Base-by-base conservation (phyloP, 495 filamentous ascomycete genomes). In the Venustampulla echinocandica region DNA sequence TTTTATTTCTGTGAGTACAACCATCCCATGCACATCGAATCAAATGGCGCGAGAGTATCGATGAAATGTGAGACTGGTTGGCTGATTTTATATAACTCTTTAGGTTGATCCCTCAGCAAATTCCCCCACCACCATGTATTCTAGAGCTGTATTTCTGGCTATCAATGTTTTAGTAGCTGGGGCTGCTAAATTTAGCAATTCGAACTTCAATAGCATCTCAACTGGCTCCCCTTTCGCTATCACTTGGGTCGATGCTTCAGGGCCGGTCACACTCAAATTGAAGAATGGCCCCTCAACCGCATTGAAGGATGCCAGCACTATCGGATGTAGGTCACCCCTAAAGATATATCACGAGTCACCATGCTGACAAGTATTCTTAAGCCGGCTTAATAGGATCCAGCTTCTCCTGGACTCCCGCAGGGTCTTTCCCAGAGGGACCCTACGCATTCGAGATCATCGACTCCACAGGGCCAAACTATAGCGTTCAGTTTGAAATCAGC, bases 371-470 rank as follows among this genome's bases (percentile, higher is more conserved):
- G 17, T 30, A 10, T 28, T 30, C 20, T 4, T 18, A n/a, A 54
- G 52, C 10, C 14, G 49, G 42, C 2, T 20, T 41, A 2, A 44
- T 48, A n/a, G 54, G 49, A 4, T 52, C 33, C 18, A 45, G 49
- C 3, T 53, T 40, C 27, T 10, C 20, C 1, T 56, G 42, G 34
- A 46, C 19, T 15, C 18, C 38, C 30, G 28, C 49, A 10, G 2
- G 49, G 2, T 46, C 27, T 35, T 33, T 56, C 23, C 15, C 42
- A 1, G 14, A 3, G 5, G 54, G 25, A 14, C 21, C 15, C 27
- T 56, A 56, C 20, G 49, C 49, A 17, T 33, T 56, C 37, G 38
- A 48, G 40, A 53, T 53, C 23, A 34, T 32, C 20, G 53, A 51
- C 18, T n/a, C n/a, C n/a, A n/a, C 23, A 11, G 15, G 23, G 14